Evolutionary conservation across 1,139 yeast species (phyloP).

Genomic region (Nematodospora anomalae): DNA sequence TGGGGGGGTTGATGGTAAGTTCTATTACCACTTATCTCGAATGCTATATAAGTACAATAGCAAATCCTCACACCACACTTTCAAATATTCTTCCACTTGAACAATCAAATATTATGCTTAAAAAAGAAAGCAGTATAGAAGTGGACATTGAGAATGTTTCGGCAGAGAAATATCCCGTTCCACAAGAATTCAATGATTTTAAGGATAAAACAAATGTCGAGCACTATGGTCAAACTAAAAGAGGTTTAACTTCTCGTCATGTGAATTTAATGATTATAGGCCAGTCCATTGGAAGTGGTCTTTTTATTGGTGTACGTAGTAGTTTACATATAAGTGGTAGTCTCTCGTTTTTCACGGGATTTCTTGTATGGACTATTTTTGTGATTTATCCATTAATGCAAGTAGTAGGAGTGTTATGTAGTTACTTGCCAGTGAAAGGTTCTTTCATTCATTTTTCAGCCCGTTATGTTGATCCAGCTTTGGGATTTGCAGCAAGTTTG

Average conservation of each 20-base stretch:
- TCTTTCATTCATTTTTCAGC: constrained; percentile 38
- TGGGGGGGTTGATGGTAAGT: too few species aligned
- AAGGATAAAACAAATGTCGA: constrained; percentile 31
- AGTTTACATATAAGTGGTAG: constrained; percentile 40
- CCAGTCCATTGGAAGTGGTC: constrained; percentile 52
- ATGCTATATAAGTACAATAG: too few species aligned
- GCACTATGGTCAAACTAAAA: constrained; percentile 36
- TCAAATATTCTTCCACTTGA: too few species aligned
- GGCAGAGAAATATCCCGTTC: constrained; percentile 14
- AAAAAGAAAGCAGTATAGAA: constrained; percentile 13
- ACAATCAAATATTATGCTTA: constrained; percentile 35
- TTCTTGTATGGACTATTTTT: constrained; percentile 32
- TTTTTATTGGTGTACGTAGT: constrained; percentile 37
- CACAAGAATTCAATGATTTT: constrained; percentile 31
- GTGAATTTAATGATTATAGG: constrained; percentile 52
- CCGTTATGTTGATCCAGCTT: constrained; percentile 41
- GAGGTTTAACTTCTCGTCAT: constrained; percentile 46
- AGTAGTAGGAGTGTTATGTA: constrained; percentile 42
- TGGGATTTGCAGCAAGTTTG: constrained; percentile 39
- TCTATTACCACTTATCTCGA: too few species aligned
- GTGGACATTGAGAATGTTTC: constrained; percentile 30
- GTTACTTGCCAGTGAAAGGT: constrained; percentile 41
- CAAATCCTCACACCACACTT: too few species aligned
- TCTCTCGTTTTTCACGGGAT: constrained; percentile 38
- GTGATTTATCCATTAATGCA: constrained; percentile 44